A percentile compares a stretch with the other conserved stretches of the same genome.
These are phyloP conservation scores for Lactarius sanguifluus DNA, from an alignment of 768 basidiomycete genomes.

Conservation along the genomic window DNA sequence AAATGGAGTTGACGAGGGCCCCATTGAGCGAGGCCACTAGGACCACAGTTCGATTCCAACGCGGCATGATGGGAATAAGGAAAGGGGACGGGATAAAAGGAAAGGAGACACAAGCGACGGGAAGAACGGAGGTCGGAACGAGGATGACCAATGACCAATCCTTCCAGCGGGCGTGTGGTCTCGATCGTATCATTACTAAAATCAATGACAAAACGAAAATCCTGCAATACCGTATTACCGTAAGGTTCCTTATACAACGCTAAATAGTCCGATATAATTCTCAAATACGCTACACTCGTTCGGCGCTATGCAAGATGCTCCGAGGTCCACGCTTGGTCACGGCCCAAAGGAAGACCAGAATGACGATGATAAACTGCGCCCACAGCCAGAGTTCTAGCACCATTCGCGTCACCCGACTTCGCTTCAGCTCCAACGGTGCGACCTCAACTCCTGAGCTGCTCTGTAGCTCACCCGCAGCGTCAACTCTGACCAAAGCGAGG, in stretches of 20 bases:
- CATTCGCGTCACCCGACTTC: conserved; percentile 41
- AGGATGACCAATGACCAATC: not conserved
- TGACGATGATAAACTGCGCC: conserved; percentile 75
- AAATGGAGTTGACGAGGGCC: conserved; percentile 42
- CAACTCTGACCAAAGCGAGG: not conserved
- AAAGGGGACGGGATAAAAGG: not conserved
- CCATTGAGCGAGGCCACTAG: conserved; percentile 42
- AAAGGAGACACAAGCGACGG: not conserved
- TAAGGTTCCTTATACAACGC: not conserved
- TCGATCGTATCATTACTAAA: not conserved
- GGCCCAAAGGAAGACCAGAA: conserved; percentile 75
- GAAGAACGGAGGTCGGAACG: not conserved
- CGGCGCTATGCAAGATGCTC: conserved; percentile 55
- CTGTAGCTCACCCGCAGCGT: not conserved
- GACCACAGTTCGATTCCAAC: conserved; percentile 39
- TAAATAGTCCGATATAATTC: conserved; percentile 1
- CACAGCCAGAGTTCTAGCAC: conserved; percentile 80
- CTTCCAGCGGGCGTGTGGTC: too few species aligned
- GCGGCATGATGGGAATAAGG: conserved; percentile 19
- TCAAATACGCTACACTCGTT: conserved; percentile 26
- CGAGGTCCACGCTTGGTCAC: conserved; percentile 79
- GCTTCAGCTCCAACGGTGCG: conserved; percentile 15
- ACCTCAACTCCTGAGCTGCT: not conserved
- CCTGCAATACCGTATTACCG: too few species aligned
- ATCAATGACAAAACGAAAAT: too few species aligned